phyloP scores from a whole-genome alignment of 1,139 yeast species.

The Kodamaea arcana region DNA sequence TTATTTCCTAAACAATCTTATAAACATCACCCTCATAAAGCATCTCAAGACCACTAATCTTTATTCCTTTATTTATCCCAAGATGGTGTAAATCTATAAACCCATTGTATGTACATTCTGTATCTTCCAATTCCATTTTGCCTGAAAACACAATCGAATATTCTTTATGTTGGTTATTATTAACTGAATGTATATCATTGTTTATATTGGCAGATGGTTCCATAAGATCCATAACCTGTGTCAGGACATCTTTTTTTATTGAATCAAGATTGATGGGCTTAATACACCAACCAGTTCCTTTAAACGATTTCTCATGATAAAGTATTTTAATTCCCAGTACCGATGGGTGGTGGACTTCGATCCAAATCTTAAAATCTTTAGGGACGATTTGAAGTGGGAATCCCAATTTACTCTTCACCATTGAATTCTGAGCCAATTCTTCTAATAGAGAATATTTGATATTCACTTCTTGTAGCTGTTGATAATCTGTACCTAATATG shows the following conservation, averaged over 20 bases:
- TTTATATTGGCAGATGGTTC: constrained; percentile 2
- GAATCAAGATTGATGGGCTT: constrained; percentile 24
- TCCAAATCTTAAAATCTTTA: constrained; percentile 22
- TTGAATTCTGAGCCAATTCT: constrained; percentile 19
- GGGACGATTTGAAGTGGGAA: constrained; percentile 22
- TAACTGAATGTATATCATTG: constrained; percentile 17
- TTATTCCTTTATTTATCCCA: constrained; percentile 30
- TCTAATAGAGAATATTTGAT: constrained; percentile 29
- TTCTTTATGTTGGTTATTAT: constrained; percentile 14
- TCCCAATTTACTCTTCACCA: constrained; percentile 24
- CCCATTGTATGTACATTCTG: constrained; percentile 24
- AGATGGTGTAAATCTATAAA: constrained; percentile 31
- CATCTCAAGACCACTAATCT: constrained; percentile 12
- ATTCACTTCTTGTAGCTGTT: constrained; percentile 18
- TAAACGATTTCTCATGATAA: constrained; percentile 3
- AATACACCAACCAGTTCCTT: constrained; percentile 21
- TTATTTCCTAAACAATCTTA: constrained; percentile 1
- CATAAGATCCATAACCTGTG: constrained; percentile 3
- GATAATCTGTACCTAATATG: constrained; percentile 12
- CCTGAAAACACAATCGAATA: constrained; percentile 26
- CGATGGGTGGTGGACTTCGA: constrained; percentile 26
- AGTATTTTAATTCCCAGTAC: constrained; percentile 27
- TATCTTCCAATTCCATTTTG: constrained; percentile 14
- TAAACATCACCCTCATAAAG: not conserved
- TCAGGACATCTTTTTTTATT: constrained; percentile 4